Evolutionary conservation across 257 asterid species (phyloP), one percentile per base, ranked within the genome.

Genomic region (Striga asiatica): DNA sequence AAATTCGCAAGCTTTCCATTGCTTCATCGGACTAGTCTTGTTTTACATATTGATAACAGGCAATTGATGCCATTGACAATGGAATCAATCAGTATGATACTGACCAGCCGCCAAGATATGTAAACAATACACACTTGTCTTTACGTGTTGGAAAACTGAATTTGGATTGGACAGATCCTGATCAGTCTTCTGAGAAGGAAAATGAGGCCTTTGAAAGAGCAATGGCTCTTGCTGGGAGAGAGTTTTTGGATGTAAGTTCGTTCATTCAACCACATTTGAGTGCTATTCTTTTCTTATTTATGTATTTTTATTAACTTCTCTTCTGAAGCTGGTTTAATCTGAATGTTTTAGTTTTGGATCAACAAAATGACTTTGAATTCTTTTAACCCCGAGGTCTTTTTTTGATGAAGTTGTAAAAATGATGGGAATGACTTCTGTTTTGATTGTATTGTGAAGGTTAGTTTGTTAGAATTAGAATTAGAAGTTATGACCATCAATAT

Each of bases 21-120:
- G 7, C 45, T 24, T 47, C 43, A 43, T 50, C 46, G 10, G 19
- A 58, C 24, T 29, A 38, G 29, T 38, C 3, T 5, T 57, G n/a
- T n/a, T n/a, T 54, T 48, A 6, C 61, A 17, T n/a, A 16, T 50
- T 46, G 71, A 35, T 62, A 50, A 54, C 72, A 89, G 97, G 95
- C 95, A 55, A 81, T 85, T 52, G 95, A 89, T 81, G 93, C 95
- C 17, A 25, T 79, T 64, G 97, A 85, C 76, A 85, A 85, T 62
- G 97, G 95, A 56, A 85, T 85, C 64, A 83, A 81, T 75, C 95
- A 68, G 73, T 85, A 79, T 24, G 97, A 85, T 29, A 83, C 95
- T 0, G 95, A 89, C 68, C 87, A 79, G 66, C 83, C 84, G 14
- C 93, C 97, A 11, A 74, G 79, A 73, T 89, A 85, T 42, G 93